phyloP scores from a whole-genome alignment of 345 rosid species.

The Gossypium herbaceum region DNA sequence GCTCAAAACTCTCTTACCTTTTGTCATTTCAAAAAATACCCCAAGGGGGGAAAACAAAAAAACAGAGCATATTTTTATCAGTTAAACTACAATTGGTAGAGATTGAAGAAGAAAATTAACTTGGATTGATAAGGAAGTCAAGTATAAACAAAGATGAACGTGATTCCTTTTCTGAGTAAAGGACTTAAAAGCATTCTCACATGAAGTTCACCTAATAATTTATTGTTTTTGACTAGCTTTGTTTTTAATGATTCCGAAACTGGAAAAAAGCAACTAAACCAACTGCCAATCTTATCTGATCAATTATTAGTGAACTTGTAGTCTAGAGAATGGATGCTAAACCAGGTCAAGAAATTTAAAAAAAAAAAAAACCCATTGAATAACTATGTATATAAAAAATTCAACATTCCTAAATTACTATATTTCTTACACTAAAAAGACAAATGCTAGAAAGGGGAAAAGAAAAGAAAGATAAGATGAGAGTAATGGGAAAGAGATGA shows the following conservation, averaged over 20 bases:
- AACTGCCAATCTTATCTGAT: background rate
- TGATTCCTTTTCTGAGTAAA: background rate
- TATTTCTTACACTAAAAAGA: no score
- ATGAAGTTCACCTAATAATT: background rate
- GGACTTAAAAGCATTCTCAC: background rate
- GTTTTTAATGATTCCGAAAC: background rate
- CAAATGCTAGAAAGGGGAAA: background rate
- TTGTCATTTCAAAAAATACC: background rate
- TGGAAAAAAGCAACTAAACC: background rate
- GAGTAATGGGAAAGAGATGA: background rate
- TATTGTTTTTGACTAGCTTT: background rate
- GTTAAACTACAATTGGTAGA: background rate
- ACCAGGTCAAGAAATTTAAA: background rate
- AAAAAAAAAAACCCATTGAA: no score
- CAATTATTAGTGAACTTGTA: background rate
- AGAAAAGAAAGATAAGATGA: background rate
- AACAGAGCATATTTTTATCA: background rate
- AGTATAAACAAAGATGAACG: conserved; percentile 2
- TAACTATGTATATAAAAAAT: no score
- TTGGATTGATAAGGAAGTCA: conserved; percentile 1
- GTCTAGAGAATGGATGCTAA: background rate
- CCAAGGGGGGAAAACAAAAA: background rate
- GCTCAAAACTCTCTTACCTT: background rate
- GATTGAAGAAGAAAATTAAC: background rate
- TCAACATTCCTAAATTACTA: no score